Evolutionary conservation across 306 rosid species (phyloP).

Genomic region (Vigna radiata): DNA sequence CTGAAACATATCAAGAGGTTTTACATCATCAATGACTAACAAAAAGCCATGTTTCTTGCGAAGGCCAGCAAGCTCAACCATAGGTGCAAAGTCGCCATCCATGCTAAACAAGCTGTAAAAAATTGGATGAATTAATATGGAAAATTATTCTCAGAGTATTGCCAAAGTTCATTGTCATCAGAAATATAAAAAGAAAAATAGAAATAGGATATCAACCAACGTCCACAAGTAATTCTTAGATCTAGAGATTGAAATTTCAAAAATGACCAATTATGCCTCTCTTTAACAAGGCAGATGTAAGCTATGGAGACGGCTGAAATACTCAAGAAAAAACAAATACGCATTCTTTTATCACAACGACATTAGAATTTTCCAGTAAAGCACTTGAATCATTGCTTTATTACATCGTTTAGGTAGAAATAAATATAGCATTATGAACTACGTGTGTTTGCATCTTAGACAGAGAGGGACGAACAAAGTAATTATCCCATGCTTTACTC

Average conservation of each 20-base stretch:
- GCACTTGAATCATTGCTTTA: constrained; percentile 19
- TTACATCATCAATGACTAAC: constrained; percentile 92
- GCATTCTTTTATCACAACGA: constrained; percentile 1
- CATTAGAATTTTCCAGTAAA: constrained; percentile 3
- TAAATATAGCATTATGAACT: neutral
- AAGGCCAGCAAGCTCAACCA: constrained; percentile 76
- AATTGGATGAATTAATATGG: constrained; percentile 24
- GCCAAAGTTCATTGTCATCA: neutral
- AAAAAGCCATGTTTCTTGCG: constrained; percentile 79
- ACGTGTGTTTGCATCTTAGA: neutral
- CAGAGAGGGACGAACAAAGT: neutral
- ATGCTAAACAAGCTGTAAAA: constrained; percentile 92
- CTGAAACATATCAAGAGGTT: constrained; percentile 47
- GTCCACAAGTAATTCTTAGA: neutral
- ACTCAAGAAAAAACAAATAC: neutral
- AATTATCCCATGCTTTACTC: neutral
- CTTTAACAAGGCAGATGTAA: neutral
- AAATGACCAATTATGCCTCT: neutral
- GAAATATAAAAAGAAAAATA: constrained; percentile 22
- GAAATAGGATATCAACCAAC: neutral
- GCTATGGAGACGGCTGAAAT: neutral
- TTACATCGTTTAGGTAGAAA: constrained; percentile 6
- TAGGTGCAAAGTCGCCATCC: constrained; percentile 97
- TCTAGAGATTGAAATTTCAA: constrained; percentile 2
- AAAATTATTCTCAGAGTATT: constrained; percentile 13